Conservation (phyloP, 2,329 filamentous ascomycete species). For the Verticillium tricorpus region DNA sequence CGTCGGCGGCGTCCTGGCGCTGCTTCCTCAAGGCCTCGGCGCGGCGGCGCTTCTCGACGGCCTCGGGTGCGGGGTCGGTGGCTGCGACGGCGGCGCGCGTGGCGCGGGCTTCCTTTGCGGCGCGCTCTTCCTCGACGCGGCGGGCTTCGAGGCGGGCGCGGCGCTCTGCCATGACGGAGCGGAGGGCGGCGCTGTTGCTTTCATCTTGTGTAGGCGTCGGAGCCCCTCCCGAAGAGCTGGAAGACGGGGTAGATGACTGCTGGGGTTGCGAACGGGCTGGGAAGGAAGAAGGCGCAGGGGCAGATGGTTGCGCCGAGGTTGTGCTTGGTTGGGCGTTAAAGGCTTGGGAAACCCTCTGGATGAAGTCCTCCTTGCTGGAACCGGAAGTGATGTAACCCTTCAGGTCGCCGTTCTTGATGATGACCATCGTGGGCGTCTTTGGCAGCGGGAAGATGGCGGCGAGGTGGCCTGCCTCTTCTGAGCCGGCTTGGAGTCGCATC, state of each 20-base stretch:
- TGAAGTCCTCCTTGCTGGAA: conserved; percentile 61
- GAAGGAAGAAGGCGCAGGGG: background rate
- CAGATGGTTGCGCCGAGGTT: conserved; percentile 1
- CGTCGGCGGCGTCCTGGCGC: conserved; percentile 61
- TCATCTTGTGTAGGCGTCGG: conserved; percentile 16
- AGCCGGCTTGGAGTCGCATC: conserved; percentile 66
- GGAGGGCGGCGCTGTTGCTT: conserved; percentile 15
- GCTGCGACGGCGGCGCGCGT: conserved; percentile 27
- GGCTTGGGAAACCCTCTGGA: conserved; percentile 45
- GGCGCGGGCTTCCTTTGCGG: conserved; percentile 44
- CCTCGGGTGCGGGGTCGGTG: conserved; percentile 21
- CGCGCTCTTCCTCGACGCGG: conserved; percentile 39
- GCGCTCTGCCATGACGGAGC: conserved; percentile 44
- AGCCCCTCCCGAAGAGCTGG: conserved; percentile 19
- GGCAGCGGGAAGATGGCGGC: conserved; percentile 78
- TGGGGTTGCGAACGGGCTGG: background rate
- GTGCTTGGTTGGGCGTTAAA: conserved; percentile 16
- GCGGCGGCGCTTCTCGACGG: conserved; percentile 37
- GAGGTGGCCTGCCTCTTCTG: conserved; percentile 76
- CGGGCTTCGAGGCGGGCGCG: conserved; percentile 38
- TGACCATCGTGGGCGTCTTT: conserved; percentile 70
- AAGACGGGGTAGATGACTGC: background rate
- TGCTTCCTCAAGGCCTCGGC: conserved; percentile 56
- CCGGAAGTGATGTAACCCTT: conserved; percentile 71
- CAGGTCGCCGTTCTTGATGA: conserved; percentile 75